Percentiles rank a stretch among this genome's conserved stretches.
phyloP scores from a whole-genome alignment of 1,284 basidiomycete genomes.

The Sporisorium scitamineum region DNA sequence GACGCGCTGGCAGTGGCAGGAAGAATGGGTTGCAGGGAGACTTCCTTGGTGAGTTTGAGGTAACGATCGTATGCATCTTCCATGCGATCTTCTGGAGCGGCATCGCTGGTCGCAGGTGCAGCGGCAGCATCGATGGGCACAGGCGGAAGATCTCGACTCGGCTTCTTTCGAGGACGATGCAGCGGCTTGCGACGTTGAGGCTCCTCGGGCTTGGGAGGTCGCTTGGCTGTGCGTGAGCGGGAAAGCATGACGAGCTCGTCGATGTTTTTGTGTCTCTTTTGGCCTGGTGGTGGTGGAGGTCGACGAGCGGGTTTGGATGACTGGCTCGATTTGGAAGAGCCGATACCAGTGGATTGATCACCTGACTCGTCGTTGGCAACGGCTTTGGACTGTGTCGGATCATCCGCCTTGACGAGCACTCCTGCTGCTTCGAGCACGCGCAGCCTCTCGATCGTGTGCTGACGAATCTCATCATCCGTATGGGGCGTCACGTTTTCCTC shows the following conservation, averaged over 20 bases:
- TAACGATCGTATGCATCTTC: slow-evolving; percentile 91
- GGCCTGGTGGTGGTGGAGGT: slow-evolving; percentile 47
- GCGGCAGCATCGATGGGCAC: slow-evolving; percentile 11
- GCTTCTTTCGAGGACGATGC: slow-evolving; percentile 30
- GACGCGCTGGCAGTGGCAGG: slow-evolving; percentile 28
- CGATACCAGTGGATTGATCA: neutral
- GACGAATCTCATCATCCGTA: slow-evolving; percentile 74
- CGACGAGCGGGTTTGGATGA: slow-evolving; percentile 24
- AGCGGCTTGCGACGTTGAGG: slow-evolving; percentile 46
- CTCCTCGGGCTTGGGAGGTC: slow-evolving; percentile 46
- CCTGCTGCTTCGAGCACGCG: slow-evolving; percentile 88
- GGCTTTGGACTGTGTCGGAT: neutral
- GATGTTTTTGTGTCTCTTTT: slow-evolving; percentile 42
- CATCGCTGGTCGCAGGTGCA: neutral
- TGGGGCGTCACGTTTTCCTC: slow-evolving; percentile 41
- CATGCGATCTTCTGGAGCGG: slow-evolving; percentile 70
- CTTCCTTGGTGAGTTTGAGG: slow-evolving; percentile 72
- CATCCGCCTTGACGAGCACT: slow-evolving; percentile 76
- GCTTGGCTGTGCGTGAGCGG: slow-evolving; percentile 33
- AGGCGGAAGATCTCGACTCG: slow-evolving; percentile 51
- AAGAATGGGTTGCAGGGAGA: slow-evolving; percentile 45
- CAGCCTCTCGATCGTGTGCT: slow-evolving; percentile 81
- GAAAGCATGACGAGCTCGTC: slow-evolving; percentile 51
- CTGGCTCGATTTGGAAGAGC: slow-evolving; percentile 3
- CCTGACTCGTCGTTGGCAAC: slow-evolving; percentile 10